These are phyloP conservation scores for Pseudisothecium myosuroides DNA, from an alignment of 225 moss, liverwort and hornwort species.

Conservation along the genomic window DNA sequence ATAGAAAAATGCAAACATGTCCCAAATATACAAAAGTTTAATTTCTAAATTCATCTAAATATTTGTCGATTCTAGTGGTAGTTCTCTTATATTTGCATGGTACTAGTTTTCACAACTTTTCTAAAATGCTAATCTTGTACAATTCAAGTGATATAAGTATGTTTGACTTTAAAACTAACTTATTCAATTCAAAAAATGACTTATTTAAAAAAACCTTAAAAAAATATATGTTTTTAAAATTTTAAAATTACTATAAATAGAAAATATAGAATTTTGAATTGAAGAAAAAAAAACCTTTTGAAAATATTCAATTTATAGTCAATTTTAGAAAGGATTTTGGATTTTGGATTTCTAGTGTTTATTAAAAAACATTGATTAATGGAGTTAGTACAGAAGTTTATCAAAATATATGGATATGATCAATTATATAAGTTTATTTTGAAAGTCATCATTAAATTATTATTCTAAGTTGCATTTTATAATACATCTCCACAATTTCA, in stretches of 20 bases:
- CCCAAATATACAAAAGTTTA: not conserved
- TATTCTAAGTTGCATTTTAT: not conserved
- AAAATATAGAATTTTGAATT: not conserved
- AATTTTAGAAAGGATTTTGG: not conserved
- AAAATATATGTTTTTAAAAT: too few relatives aligned
- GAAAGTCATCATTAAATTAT: not conserved
- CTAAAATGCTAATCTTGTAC: not conserved
- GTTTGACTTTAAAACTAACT: not conserved
- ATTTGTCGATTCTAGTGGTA: not conserved
- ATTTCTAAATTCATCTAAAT: not conserved
- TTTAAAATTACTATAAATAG: too few relatives aligned
- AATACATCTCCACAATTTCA: not conserved
- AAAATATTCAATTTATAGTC: not conserved
- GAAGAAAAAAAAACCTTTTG: too few relatives aligned
- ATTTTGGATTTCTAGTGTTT: not conserved
- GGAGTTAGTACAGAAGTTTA: not conserved
- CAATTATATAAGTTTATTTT: not conserved
- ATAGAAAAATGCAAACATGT: not conserved
- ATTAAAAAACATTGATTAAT: too few relatives aligned
- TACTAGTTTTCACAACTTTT: not conserved
- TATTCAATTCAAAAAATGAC: accelerated
- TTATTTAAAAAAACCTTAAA: too few relatives aligned
- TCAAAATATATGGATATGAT: not conserved
- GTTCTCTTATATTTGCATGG: accelerated
- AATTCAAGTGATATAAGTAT: not conserved